Base-by-base conservation (phyloP, 2,329 filamentous ascomycete genomes). In the Hirsutella minnesotensis region DNA sequence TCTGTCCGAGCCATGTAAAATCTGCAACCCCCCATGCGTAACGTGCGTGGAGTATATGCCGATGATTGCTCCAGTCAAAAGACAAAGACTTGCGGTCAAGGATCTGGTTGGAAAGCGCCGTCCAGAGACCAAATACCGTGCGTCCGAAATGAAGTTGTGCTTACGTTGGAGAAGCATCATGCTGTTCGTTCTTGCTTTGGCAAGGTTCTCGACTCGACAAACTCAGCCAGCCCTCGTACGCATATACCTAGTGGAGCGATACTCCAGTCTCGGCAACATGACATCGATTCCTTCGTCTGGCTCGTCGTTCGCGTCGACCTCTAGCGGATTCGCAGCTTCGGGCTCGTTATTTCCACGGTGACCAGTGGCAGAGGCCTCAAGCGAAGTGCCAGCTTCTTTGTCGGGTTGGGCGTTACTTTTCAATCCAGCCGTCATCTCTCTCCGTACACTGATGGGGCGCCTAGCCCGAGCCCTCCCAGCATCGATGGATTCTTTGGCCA, bases 381-480 rank as follows among this genome's bases (percentile, higher is more conserved):
- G 24, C 41, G 53, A 51, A 44, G 49, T 48, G 9, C 42, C 43
- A 9, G 52, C 49, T 9, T 56, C 52, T 15, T 52, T 58, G 18
- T 51, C 47, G n/a, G 48, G 40, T 13, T 45, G 36, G n/a, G 46
- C 47, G n/a, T 48, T 50, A 10, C 59, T 53, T 45, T 59, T 59
- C 18, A 55, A 50, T 24, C 55, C 51, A 24, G 50, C 50, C 2
- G 58, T 49, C 46, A 62, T 52, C 37, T 70, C 71, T 47, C 67
- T 66, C 38, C 74, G 66, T 64, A 77, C 71, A 47, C 66, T 73
- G 44, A 70, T 69, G 29, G 71, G 68, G 15, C 74, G 67, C 46
- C 69, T 71, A 34, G 67, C 73, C 37, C 74, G 64, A 15, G 64
- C 56, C 54, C 68, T 70, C 29, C 54, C 53, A 33, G 64, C 53